These are phyloP conservation scores for Diospyros kaki DNA, from an alignment of 148 eudicot genomes.

Conservation along the genomic window DNA sequence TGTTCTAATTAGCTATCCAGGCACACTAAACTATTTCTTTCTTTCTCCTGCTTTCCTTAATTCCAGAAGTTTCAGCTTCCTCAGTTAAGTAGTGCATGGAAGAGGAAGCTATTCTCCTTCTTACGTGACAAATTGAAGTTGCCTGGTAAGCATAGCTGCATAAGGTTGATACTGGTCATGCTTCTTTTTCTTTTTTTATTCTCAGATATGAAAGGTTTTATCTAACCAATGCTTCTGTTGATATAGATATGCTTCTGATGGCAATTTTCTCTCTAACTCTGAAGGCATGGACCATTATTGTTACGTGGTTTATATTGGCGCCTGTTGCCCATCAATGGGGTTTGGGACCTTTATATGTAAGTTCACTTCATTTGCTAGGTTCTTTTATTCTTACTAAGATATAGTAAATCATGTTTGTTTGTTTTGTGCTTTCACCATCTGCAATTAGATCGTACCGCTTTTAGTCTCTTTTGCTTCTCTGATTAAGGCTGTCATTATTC, in stretches of 20 bases:
- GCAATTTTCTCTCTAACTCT: constrained; percentile 82
- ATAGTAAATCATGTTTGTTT: background rate
- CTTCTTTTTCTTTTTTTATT: background rate
- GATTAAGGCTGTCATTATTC: too few relatives aligned
- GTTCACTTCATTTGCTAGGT: constrained; percentile 23
- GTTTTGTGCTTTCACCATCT: background rate
- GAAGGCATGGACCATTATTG: constrained; percentile 65
- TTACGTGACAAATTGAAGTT: constrained; percentile 62
- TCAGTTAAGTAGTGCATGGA: constrained; percentile 61
- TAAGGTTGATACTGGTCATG: constrained; percentile 6
- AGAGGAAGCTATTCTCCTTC: constrained; percentile 49
- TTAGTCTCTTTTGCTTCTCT: background rate
- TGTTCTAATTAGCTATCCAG: background rate
- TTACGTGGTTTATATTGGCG: constrained; percentile 86
- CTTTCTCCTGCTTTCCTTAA: background rate
- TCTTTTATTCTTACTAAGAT: background rate
- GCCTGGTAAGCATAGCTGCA: constrained; percentile 82
- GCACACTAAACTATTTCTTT: constrained; percentile 5
- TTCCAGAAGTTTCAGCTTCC: constrained; percentile 78
- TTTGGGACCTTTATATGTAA: constrained; percentile 90
- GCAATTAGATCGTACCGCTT: background rate
- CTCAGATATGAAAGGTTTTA: background rate
- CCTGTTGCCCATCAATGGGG: constrained; percentile 83
- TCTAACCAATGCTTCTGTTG: constrained; percentile 20
- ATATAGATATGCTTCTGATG: constrained; percentile 80